phyloP scores from a whole-genome alignment of 768 basidiomycete genomes.

The Suillus decipiens region DNA sequence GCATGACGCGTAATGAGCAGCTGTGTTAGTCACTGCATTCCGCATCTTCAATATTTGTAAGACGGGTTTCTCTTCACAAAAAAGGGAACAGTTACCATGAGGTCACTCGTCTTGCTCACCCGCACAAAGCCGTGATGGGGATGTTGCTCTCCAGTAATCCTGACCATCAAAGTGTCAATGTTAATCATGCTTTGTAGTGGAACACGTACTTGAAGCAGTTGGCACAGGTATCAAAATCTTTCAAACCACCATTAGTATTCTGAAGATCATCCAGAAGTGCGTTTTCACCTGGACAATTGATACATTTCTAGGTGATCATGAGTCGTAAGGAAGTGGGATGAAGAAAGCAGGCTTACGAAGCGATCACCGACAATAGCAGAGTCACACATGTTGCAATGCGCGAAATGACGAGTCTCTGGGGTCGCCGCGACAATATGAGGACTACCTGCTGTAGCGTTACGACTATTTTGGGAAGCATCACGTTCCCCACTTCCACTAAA shows the following conservation, averaged over 20 bases:
- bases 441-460: conserved; percentile 5
- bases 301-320: conserved; percentile 64
- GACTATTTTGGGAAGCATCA: conserved; percentile 14
- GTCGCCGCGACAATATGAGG: neutral
- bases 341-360: conserved; percentile 53
- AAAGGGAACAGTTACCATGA: conserved; percentile 50
- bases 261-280: neutral
- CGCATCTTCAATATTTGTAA: conserved; percentile 28
- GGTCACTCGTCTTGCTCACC: conserved; percentile 52
- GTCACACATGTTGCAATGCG: conserved; percentile 78
- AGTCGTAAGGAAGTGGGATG: conserved; percentile 8
- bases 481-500: conserved; percentile 43
- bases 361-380: conserved; percentile 68
- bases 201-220: conserved; percentile 63
- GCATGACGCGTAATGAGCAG: conserved; percentile 60
- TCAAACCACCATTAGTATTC: conserved; percentile 12
- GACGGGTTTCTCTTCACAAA: neutral
- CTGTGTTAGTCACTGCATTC: conserved; percentile 21
- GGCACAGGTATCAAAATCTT: conserved; percentile 77
- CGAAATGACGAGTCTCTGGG: conserved; percentile 49
- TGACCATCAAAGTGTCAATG: conserved; percentile 24
- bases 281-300: conserved; percentile 56
- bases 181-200: neutral
- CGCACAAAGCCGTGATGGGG: conserved; percentile 75
- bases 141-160: conserved; percentile 73